Base-by-base conservation (phyloP, 192 early-diverging fungal genomes). In the Coemansia sp. region DNA sequence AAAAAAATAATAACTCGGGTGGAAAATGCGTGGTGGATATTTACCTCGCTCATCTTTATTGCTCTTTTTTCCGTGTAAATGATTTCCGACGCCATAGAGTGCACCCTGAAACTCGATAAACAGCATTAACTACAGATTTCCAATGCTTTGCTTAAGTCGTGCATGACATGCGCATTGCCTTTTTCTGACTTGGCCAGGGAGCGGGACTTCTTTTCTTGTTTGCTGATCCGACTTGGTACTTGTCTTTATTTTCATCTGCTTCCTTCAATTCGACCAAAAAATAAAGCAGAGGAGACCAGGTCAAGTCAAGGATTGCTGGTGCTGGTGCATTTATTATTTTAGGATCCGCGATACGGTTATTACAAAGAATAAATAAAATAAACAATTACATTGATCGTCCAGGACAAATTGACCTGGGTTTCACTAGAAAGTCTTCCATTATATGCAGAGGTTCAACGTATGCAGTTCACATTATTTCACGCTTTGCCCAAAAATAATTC, bases 361-460 rank as follows among this genome's bases (percentile, higher is more conserved):
- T 12, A 45, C 26, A 54, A n/a, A n/a, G 7, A 50, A 18, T 6
- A 54, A 65, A 65, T 12, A 65, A 54, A 32, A 48, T 21, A 56
- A 41, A 50, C 41, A 37, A 62, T 45, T 56, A 15, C 62, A 63
- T 23, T 65, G 52, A 54, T 65, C 64, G 43, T 54, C 64, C 52
- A 7, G 23, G 10, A 54, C 52, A 10, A 54, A 18, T 32, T 54
- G 52, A 54, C 52, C 9, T 8, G 52, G 21, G 21, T 54, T 12
- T 9, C 26, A 23, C 10, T 26, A 23, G 52, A 54, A 23, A 54
- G 32, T 32, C 3, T 2, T 32, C 32, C 32, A 32, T 32, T 32
- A 4, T 32, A 32, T 32, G 32, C 32, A 45, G 5, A 15, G 44
- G 13, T 45, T 45, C 5, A 12, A 45, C 9, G 44, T 12, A 12